Evolutionary conservation across 108 stramenopile genomes (phyloP).

Genomic region (Cyclotella sp.): DNA sequence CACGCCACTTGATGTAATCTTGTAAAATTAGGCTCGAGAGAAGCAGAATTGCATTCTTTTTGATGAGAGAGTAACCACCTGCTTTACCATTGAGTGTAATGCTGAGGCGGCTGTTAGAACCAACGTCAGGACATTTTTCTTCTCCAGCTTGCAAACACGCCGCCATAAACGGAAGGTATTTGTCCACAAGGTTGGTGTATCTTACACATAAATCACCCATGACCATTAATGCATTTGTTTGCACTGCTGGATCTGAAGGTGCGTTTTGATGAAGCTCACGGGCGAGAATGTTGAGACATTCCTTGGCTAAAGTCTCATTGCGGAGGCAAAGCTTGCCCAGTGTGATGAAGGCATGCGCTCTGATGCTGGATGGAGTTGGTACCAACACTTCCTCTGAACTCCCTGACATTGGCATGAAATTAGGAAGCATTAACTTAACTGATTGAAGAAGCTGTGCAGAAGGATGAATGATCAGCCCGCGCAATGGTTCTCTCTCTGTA

Average conservation of each 20-base stretch:
- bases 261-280: slow-evolving; percentile 80
- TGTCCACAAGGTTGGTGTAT: slow-evolving; percentile 93
- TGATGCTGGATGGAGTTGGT: slow-evolving; percentile 47
- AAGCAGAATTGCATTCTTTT: slow-evolving; percentile 89
- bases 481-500: slow-evolving; percentile 48
- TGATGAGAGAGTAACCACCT: slow-evolving; percentile 57
- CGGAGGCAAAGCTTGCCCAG: slow-evolving; percentile 94
- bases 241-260: slow-evolving; percentile 66
- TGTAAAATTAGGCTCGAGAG: slow-evolving; percentile 89
- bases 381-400: slow-evolving; percentile 17
- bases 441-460: slow-evolving; percentile 56
- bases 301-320: slow-evolving; percentile 84
- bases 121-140: slow-evolving; percentile 20
- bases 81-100: slow-evolving; percentile 16
- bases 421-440: slow-evolving; percentile 65
- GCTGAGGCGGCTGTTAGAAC: slow-evolving; percentile 33
- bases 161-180: slow-evolving; percentile 91
- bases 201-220: slow-evolving; percentile 92
- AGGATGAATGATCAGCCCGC: slow-evolving; percentile 59
- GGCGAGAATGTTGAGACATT: slow-evolving; percentile 80
- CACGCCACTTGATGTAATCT: slow-evolving; percentile 97
- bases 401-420: slow-evolving; percentile 52
- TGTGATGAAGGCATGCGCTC: slow-evolving; percentile 86
- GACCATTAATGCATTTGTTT: slow-evolving; percentile 90
- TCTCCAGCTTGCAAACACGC: slow-evolving; percentile 86